Evolutionary conservation across 2,329 filamentous ascomycete genomes (phyloP), one percentile per base, ranked within the genome.

Genomic region (Aspergillus ustus): DNA sequence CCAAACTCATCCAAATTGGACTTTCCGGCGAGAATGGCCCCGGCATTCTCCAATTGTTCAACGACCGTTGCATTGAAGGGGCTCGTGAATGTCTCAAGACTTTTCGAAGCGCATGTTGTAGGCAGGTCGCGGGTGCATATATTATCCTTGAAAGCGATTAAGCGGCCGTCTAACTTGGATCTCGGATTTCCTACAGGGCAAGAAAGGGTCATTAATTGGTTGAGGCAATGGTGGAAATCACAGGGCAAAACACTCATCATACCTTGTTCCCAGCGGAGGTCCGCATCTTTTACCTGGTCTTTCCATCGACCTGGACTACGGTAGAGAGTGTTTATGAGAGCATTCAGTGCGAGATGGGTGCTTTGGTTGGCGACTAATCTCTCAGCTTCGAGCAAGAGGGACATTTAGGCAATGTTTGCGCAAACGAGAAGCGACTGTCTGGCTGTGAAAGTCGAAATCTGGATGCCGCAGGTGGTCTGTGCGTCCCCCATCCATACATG

Each of bases 1-100:
- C 93, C 93, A 74, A 97, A 97, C 74, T 96, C 95, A 78, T 98
- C 95, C 82, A 98, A 88, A 74, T 96, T 97, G 2, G 92, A 93
- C 77, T 97, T 97, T 7, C 90, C 90, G 1, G 88, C 83, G 2
- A 94, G 75, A 6, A 84, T 75, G 6, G 87, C 88, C 46, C 89
- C 90, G 5, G 85, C 83, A 29, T 80, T 73, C 59, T 85, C 84
- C 37, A 97, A 83, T 69, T 89, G 85, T 55, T 83, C 79, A 37
- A 96, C 87, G 19, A 97, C 88, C 8, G 91, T 94, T 19, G 94
- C 92, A 73, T 93, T 87, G 76, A 91, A 94, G 4, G 93, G 91
- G 63, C 90, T 92, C 40, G 76, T 80, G 76, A 93, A 91, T 63
- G 81, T 82, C n/a, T 82, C 73, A 45, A 98, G 85, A 58, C 92